phyloP scores from a whole-genome alignment of 306 rosid genomes.

The Castanospermum australe region DNA sequence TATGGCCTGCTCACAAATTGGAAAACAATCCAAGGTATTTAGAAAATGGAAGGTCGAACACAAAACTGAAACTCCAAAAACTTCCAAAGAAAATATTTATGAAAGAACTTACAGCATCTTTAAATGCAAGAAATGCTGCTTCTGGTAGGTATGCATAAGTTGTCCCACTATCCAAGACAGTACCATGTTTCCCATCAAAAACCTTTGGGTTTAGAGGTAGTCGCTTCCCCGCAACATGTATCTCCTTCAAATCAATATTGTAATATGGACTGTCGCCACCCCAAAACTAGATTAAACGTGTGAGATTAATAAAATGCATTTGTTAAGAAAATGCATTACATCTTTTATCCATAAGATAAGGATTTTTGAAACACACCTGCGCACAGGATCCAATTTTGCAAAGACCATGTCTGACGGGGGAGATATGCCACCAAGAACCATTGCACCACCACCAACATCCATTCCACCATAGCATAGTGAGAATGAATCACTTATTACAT shows the following conservation, averaged over 20 bases:
- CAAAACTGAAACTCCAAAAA: constrained; percentile 5
- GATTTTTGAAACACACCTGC: constrained; percentile 66
- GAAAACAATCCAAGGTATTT: constrained; percentile 6
- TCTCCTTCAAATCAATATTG: constrained; percentile 96
- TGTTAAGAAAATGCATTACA: constrained; percentile 52
- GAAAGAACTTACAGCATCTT: constrained; percentile 75
- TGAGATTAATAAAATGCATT: constrained; percentile 83
- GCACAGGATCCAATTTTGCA: constrained; percentile 68
- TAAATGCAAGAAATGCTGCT: constrained; percentile 73
- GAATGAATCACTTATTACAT: constrained; percentile 77
- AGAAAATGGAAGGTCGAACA: constrained; percentile 8
- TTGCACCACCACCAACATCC: constrained; percentile 96
- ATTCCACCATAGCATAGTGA: constrained; percentile 98
- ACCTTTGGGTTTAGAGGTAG: constrained; percentile 57
- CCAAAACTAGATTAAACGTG: constrained; percentile 99
- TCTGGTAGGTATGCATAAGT: constrained; percentile 95
- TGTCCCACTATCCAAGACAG: constrained; percentile 96
- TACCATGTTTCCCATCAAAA: constrained; percentile 83
- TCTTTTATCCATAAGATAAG: constrained; percentile 35
- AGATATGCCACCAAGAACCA: constrained; percentile 94
- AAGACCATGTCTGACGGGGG: constrained; percentile 80
- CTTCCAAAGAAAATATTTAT: not conserved
- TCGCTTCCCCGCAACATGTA: constrained; percentile 87
- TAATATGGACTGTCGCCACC: constrained; percentile 99
- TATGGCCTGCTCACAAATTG: not conserved